These are phyloP conservation scores for Xylariomycetidae sp. DNA, from an alignment of 2,329 filamentous ascomycete genomes.

Conservation along the genomic window DNA sequence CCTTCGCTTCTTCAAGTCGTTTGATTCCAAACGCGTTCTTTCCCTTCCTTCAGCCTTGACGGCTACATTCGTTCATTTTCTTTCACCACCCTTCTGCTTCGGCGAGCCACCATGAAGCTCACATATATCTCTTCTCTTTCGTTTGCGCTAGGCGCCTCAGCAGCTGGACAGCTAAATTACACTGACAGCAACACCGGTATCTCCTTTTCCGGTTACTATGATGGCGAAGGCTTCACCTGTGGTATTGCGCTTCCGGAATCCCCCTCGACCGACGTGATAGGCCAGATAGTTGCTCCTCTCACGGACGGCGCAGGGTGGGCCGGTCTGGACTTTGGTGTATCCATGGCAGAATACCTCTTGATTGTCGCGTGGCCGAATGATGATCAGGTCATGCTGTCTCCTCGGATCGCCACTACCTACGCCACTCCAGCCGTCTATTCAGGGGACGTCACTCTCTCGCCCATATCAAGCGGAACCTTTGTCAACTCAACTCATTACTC, in stretches of 20 bases:
- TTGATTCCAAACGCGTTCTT: constrained; percentile 1
- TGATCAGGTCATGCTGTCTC: constrained; percentile 31
- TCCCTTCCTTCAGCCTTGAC: constrained; percentile 1
- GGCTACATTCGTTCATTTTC: constrained; percentile 11
- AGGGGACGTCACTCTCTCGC: constrained; percentile 33
- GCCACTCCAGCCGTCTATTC: constrained; percentile 41
- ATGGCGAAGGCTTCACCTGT: constrained; percentile 37
- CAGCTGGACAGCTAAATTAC: constrained; percentile 21
- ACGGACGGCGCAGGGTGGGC: constrained; percentile 41
- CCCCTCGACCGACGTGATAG: constrained; percentile 47
- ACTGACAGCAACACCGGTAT: constrained; percentile 42
- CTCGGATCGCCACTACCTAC: constrained; percentile 34
- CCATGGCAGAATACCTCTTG: constrained; percentile 44
- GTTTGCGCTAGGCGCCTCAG: constrained; percentile 13
- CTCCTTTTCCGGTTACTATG: constrained; percentile 33
- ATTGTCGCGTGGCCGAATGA: constrained; percentile 46
- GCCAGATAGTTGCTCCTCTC: constrained; percentile 43
- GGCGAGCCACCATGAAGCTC: constrained; percentile 15
- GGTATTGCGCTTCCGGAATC: constrained; percentile 47
- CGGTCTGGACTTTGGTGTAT: constrained; percentile 40
- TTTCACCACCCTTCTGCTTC: neutral
- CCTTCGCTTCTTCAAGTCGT: constrained; percentile 1
- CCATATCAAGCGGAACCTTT: constrained; percentile 47
- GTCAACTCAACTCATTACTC: constrained; percentile 48
- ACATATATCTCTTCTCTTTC: constrained; percentile 18